These are phyloP conservation scores for Helicocarpus griseus DNA, from an alignment of 2,329 filamentous ascomycete genomes.

Conservation along the genomic window DNA sequence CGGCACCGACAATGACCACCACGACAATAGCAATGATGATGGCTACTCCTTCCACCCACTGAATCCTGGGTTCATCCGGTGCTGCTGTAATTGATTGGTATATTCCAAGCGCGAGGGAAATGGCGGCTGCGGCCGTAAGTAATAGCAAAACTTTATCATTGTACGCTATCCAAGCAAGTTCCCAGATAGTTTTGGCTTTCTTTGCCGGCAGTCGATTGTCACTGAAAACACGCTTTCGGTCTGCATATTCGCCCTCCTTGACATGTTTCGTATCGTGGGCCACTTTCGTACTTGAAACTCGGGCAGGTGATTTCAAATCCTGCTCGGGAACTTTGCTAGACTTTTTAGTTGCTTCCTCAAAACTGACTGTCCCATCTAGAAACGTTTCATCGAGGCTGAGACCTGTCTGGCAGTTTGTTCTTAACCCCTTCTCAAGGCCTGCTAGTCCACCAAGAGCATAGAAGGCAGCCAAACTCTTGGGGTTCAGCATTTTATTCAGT, in stretches of 20 bases:
- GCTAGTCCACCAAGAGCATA: constrained; percentile 63
- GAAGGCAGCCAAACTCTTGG: constrained; percentile 66
- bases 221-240: constrained; percentile 61
- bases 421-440: constrained; percentile 64
- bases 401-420: constrained; percentile 55
- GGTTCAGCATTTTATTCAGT: constrained; percentile 66
- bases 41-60: constrained; percentile 60
- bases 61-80: constrained; percentile 41
- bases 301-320: constrained; percentile 8
- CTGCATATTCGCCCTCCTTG: constrained; percentile 39
- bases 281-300: constrained; percentile 14
- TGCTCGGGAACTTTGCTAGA: constrained; percentile 8
- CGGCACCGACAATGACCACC: constrained; percentile 52
- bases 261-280: constrained; percentile 13
- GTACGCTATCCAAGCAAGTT: constrained; percentile 69
- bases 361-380: constrained; percentile 55
- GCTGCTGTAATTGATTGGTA: constrained; percentile 59
- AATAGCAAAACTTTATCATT: constrained; percentile 73
- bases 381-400: constrained; percentile 59
- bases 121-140: constrained; percentile 59
- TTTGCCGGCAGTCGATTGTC: constrained; percentile 59
- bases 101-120: constrained; percentile 64
- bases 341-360: constrained; percentile 49
- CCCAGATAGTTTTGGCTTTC: constrained; percentile 59
- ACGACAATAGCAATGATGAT: constrained; percentile 57